phyloP scores from a whole-genome alignment of 2,329 filamentous ascomycete genomes.

The Fusarium sp. region DNA sequence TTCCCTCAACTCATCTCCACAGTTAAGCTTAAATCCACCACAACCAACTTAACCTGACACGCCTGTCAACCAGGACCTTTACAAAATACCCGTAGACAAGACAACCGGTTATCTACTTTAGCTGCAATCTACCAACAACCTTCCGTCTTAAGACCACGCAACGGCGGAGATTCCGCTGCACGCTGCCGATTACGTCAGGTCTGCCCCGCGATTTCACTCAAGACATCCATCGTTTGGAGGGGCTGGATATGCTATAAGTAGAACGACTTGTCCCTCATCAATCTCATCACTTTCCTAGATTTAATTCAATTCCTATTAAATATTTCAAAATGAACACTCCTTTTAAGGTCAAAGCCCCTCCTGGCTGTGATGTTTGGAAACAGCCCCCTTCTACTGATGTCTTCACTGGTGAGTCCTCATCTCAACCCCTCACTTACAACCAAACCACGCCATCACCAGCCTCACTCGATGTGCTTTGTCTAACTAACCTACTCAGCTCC shows the following conservation, averaged over 20 bases:
- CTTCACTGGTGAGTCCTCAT: slow-evolving; percentile 69
- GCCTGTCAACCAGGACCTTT: too few species aligned
- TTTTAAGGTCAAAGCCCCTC: slow-evolving; percentile 64
- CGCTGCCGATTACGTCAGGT: slow-evolving; percentile 37
- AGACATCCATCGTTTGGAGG: too few species aligned
- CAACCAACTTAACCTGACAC: background rate
- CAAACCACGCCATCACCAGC: background rate
- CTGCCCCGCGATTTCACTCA: slow-evolving; percentile 30
- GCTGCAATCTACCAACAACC: slow-evolving; percentile 1
- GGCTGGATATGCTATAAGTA: slow-evolving; percentile 19
- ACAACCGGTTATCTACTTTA: background rate
- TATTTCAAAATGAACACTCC: slow-evolving; percentile 27
- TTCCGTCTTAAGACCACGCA: background rate
- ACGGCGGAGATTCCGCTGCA: slow-evolving; percentile 23
- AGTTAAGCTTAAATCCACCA: slow-evolving; percentile 2
- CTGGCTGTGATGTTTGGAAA: slow-evolving; percentile 82
- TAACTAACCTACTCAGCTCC: slow-evolving; percentile 47
- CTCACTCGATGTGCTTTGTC: background rate
- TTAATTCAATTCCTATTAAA: background rate
- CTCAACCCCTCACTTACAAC: background rate
- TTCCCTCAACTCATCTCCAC: slow-evolving; percentile 9
- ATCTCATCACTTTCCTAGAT: background rate
- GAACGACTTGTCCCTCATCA: background rate
- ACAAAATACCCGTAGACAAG: slow-evolving; percentile 11
- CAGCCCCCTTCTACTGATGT: slow-evolving; percentile 75